A percentile compares a stretch with the other conserved stretches of the same genome.
phyloP scores from a whole-genome alignment of 2,329 filamentous ascomycete genomes.

The Cordyceps pruinosa region DNA sequence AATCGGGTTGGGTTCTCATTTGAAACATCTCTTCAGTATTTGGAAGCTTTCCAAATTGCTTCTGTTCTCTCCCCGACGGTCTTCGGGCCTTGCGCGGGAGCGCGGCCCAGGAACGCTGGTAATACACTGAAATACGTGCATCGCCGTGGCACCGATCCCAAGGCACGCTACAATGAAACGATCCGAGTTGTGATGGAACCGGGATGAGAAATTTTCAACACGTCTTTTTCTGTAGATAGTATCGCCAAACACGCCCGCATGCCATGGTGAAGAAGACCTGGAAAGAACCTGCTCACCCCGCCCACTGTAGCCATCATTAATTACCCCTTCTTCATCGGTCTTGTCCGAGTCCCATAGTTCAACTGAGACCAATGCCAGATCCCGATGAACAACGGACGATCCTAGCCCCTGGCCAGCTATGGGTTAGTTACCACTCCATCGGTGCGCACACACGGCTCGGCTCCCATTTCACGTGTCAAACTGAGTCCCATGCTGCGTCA shows the following conservation, averaged over 20 bases:
- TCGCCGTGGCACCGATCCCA: too few species aligned
- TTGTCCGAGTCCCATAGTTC: not conserved
- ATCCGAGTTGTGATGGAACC: too few species aligned
- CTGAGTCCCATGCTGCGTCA: not conserved
- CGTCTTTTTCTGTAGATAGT: not conserved
- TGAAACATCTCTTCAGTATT: not conserved
- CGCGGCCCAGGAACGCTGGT: not conserved
- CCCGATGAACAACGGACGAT: not conserved
- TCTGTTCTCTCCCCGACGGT: conserved; percentile 1
- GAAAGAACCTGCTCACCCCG: not conserved
- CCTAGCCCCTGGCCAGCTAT: not conserved
- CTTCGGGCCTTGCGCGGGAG: not conserved
- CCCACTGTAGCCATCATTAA: not conserved
- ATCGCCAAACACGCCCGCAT: not conserved
- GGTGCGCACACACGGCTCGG: not conserved
- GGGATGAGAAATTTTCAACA: too few species aligned
- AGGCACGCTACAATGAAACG: too few species aligned
- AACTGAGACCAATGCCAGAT: conserved; percentile 7
- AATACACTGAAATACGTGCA: too few species aligned
- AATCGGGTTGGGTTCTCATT: not conserved
- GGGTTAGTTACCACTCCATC: not conserved
- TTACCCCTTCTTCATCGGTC: not conserved
- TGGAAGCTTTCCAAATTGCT: not conserved
- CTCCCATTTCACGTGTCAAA: not conserved
- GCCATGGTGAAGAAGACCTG: not conserved